Conservation (phyloP, 2,329 filamentous ascomycete species). For the Talaromyces pinophilus region DNA sequence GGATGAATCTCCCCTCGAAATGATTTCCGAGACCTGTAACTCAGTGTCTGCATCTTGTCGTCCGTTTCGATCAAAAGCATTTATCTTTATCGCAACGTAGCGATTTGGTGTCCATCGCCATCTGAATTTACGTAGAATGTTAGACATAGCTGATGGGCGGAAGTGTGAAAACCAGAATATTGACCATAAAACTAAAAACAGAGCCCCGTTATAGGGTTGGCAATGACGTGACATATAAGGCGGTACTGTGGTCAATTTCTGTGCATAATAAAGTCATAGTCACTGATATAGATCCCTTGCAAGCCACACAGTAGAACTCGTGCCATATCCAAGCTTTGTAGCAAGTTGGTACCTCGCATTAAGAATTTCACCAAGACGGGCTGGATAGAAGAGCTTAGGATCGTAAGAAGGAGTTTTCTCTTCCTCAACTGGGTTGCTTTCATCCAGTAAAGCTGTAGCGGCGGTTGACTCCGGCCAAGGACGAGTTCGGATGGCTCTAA, state of each 20-base stretch:
- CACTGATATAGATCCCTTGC: slow-evolving; percentile 27
- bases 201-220: too few relatives aligned
- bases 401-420: slow-evolving; percentile 10
- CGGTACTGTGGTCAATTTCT: too few relatives aligned
- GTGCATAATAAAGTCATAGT: slow-evolving; percentile 12
- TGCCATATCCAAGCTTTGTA: slow-evolving; percentile 40
- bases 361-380: slow-evolving; percentile 34
- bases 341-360: slow-evolving; percentile 37
- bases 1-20: background rate
- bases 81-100: slow-evolving; percentile 26
- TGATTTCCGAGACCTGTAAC: slow-evolving; percentile 44
- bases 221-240: too few relatives aligned
- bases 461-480: background rate
- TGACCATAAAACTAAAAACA: too few relatives aligned
- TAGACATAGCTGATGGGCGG: too few relatives aligned
- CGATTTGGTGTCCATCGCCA: background rate
- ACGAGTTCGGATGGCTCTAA: background rate
- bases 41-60: slow-evolving; percentile 29
- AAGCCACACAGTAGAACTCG: slow-evolving; percentile 41
- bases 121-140: background rate
- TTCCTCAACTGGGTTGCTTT: background rate
- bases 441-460: background rate
- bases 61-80: background rate
- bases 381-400: slow-evolving; percentile 29
- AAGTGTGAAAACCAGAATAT: too few relatives aligned